Base-by-base conservation (phyloP, 176 grass and related monocot genomes). In the Oryza nivara region DNA sequence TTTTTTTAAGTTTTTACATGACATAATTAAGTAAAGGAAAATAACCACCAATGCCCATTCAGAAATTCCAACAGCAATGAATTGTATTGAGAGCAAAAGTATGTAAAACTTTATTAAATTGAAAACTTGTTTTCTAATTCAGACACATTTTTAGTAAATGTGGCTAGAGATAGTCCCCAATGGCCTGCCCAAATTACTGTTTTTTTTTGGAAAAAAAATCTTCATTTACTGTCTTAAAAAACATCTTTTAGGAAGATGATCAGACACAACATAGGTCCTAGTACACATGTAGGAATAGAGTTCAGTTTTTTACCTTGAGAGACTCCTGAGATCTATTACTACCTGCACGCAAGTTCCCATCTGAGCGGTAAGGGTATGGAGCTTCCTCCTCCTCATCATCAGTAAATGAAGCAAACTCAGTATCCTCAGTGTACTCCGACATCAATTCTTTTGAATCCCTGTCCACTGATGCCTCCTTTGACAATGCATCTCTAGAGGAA, bases 381-480 rank as follows among this genome's bases (percentile, higher is more conserved):
- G 82, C 61, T 82, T 83, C 68, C 19, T 92, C 68, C 15, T 92
- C 90, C 1, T 88, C 80, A 20, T 93, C 96, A 92, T 98, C 96
- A 65, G 96, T 92, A 25, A 98, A 95, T 74, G 90, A 89, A 72
- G 91, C 83, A 65, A 98, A 95, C 75, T 93, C 93, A 60, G 79
- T 88, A 78, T 98, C 96, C 73, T 91, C 92, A n/a, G 79, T 89
- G 84, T 92, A 84, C 69, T 87, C 89, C 1, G 86, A 91, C 65
- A 89, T 46, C 7, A 82, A 86, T 70, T 94, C 95, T 25, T 92
- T 89, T 61, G 88, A 87, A 91, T 94, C 92, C 67, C 90, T 88
- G 70, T 83, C 83, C 65, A 86, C 46, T 46, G 86, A 90, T 68
- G 82, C 81, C 81, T 94, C 88, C 85, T 97, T 90, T 8, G 73